Evolutionary conservation across 106 monocot genomes (phyloP).

Genomic region (Dendrobium chrysotoxum): DNA sequence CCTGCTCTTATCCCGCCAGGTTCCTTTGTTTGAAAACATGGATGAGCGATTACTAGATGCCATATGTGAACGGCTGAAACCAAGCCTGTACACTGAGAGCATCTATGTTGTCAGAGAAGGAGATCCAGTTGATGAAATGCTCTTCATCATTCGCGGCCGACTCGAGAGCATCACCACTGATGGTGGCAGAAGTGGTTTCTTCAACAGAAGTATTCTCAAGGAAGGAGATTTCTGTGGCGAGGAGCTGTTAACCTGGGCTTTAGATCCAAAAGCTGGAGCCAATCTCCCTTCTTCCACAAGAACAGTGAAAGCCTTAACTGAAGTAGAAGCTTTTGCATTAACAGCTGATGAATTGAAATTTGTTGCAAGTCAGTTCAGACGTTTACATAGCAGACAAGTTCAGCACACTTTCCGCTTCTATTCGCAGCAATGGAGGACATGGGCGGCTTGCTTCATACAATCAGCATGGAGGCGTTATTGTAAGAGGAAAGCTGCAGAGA

Average conservation of each 20-base stretch:
- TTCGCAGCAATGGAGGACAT: slow-evolving; percentile 85
- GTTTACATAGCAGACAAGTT: slow-evolving; percentile 58
- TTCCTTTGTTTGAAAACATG: slow-evolving; percentile 67
- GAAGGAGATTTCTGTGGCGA: slow-evolving; percentile 77
- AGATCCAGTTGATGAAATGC: slow-evolving; percentile 83
- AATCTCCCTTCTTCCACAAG: slow-evolving; percentile 68
- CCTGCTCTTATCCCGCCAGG: slow-evolving; percentile 18
- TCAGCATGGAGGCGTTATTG: slow-evolving; percentile 65
- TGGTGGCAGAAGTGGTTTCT: slow-evolving; percentile 75
- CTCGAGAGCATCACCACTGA: slow-evolving; percentile 76
- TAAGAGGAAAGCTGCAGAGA: slow-evolving; percentile 42
- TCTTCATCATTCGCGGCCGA: slow-evolving; percentile 61
- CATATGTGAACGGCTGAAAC: slow-evolving; percentile 67
- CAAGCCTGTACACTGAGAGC: slow-evolving; percentile 48
- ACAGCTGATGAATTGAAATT: slow-evolving; percentile 64
- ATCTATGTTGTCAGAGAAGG: slow-evolving; percentile 64
- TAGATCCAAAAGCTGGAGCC: slow-evolving; percentile 60
- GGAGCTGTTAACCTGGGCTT: slow-evolving; percentile 75
- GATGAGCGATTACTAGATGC: slow-evolving; percentile 69
- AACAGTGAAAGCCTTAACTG: slow-evolving; percentile 61
- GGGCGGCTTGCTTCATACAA: slow-evolving; percentile 78
- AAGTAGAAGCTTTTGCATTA: slow-evolving; percentile 73
- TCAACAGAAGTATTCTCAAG: slow-evolving; percentile 45
- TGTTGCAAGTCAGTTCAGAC: slow-evolving; percentile 66
- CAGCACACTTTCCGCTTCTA: slow-evolving; percentile 80